Evolutionary conservation across 176 grass and related monocot species (phyloP).

Genomic region (Triticum turgidum): DNA sequence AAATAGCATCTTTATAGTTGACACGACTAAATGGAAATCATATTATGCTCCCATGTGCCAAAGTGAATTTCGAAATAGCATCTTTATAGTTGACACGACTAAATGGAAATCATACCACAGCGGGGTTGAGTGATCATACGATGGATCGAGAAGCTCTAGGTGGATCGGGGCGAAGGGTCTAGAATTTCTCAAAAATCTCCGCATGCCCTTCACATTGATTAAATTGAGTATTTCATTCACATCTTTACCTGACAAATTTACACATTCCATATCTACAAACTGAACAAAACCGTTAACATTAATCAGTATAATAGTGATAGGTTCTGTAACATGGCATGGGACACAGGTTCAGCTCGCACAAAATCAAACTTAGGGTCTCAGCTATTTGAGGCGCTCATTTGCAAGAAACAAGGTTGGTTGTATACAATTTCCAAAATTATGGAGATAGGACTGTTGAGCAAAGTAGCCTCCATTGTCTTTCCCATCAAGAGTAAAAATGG

Average conservation of each 20-base stretch:
- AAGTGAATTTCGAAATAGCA: background rate
- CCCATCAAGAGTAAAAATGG: constrained; percentile 40
- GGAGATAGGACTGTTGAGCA: background rate
- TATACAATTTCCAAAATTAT: background rate
- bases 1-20: background rate
- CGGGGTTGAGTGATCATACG: no score
- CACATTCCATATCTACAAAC: constrained; percentile 1
- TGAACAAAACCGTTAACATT: background rate
- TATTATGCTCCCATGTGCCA: no score
- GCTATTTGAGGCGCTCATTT: background rate
- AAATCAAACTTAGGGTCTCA: background rate
- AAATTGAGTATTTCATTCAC: background rate
- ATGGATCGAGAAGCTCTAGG: no score
- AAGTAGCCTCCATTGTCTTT: background rate
- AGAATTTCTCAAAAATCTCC: no score
- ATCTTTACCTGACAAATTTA: background rate
- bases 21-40: no score
- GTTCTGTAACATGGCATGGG: background rate
- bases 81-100: background rate
- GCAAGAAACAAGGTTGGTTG: background rate
- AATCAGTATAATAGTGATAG: background rate
- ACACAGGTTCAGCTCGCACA: background rate
- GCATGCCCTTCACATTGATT: no score
- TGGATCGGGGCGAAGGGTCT: no score
- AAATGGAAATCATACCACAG: no score